A percentile compares a stretch with the other conserved stretches of the same genome.
phyloP scores from a whole-genome alignment of 2,329 filamentous ascomycete species.

The Diaporthe sp. region DNA sequence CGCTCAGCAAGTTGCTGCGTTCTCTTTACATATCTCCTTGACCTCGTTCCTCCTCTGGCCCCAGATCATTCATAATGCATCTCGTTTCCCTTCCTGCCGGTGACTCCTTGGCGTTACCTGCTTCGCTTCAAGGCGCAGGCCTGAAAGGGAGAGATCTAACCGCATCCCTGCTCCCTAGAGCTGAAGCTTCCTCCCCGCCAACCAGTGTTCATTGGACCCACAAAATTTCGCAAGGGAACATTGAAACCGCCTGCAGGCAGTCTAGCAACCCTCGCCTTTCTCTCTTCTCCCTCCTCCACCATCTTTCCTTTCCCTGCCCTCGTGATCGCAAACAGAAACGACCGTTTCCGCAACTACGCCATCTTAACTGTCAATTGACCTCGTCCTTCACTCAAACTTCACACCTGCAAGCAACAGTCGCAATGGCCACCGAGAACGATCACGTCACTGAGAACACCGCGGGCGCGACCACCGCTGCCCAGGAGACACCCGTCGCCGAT shows the following conservation, averaged over 20 bases:
- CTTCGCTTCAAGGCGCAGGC: neutral
- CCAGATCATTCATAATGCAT: neutral
- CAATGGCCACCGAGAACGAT: conserved; percentile 63
- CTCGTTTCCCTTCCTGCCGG: neutral
- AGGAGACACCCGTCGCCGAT: conserved; percentile 50
- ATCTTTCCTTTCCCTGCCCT: conserved; percentile 8
- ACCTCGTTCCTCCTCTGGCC: neutral
- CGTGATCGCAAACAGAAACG: conserved; percentile 14
- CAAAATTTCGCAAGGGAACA: conserved; percentile 29
- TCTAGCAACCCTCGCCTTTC: conserved; percentile 21
- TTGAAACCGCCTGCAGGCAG: conserved; percentile 25
- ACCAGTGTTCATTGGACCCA: conserved; percentile 31
- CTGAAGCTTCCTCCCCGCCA: conserved; percentile 31
- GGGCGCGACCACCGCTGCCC: conserved; percentile 43
- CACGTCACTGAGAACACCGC: conserved; percentile 57
- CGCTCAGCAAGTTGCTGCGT: neutral
- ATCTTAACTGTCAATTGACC: neutral
- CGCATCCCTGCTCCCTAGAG: conserved; percentile 19
- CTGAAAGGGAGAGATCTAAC: conserved; percentile 5
- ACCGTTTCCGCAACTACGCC: neutral
- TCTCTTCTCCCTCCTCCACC: conserved; percentile 15
- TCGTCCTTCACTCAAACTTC: conserved; percentile 15
- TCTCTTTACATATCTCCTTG: neutral
- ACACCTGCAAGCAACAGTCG: conserved; percentile 40
- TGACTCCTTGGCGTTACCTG: neutral